Percentiles rank a stretch among this genome's conserved stretches.
Conservation (phyloP, 1,284 basidiomycete species). For the Cutaneotrichosporon cyanovorans region DNA sequence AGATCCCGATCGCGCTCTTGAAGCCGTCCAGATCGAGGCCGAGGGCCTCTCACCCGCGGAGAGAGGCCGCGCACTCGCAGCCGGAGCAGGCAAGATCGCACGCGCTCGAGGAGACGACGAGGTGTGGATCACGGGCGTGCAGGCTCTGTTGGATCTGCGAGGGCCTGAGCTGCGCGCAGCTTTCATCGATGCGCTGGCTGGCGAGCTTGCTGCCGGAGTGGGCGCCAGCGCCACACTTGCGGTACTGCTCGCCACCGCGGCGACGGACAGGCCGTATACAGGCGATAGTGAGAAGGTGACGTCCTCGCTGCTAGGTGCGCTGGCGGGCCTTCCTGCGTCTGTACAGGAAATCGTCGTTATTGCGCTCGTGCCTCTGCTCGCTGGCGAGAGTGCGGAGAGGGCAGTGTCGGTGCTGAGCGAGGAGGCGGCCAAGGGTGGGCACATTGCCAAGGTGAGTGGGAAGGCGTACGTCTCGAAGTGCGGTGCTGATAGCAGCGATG, state of each 20-base stretch:
- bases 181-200: neutral
- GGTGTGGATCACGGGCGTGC: slow-evolving; percentile 23
- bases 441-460: neutral
- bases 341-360: slow-evolving; percentile 27
- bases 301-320: slow-evolving; percentile 1
- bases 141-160: neutral
- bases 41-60: neutral
- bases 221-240: slow-evolving; percentile 8
- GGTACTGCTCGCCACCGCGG: slow-evolving; percentile 14
- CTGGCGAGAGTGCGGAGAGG: neutral
- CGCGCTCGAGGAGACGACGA: slow-evolving; percentile 3
- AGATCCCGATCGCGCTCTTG: slow-evolving; percentile 23
- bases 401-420: neutral
- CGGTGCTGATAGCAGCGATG: slow-evolving; percentile 10
- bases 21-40: slow-evolving; percentile 19
- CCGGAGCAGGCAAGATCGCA: slow-evolving; percentile 8
- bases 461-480: neutral
- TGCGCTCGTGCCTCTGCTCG: slow-evolving; percentile 16
- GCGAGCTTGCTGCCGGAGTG: neutral
- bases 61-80: slow-evolving; percentile 6
- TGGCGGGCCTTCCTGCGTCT: slow-evolving; percentile 5
- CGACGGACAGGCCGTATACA: slow-evolving; percentile 11
- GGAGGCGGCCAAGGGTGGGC: neutral
- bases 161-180: neutral
- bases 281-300: neutral